Percentiles rank a stretch among this genome's conserved stretches.
Evolutionary conservation across 1,284 basidiomycete species (phyloP).

Genomic region (Amylostereum chailletii): DNA sequence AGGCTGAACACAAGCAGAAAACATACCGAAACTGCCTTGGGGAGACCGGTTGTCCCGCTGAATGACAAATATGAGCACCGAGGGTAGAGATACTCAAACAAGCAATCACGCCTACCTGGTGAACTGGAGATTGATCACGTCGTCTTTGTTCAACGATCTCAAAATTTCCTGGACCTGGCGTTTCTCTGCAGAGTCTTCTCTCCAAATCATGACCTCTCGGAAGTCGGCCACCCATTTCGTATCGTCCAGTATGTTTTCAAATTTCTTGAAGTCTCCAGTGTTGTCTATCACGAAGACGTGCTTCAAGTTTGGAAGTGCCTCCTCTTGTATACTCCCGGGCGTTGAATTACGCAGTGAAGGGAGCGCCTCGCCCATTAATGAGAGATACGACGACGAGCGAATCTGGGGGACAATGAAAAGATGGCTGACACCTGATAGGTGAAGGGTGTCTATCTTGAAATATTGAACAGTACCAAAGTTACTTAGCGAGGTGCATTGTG

Average conservation of each 20-base stretch:
- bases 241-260: conserved; percentile 31
- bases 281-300: conserved; percentile 69
- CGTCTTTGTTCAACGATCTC: conserved; percentile 42
- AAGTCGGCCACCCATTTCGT: conserved; percentile 54
- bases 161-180: conserved; percentile 31
- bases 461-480: not conserved
- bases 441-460: conserved; percentile 49
- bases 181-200: conserved; percentile 37
- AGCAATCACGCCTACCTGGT: conserved; percentile 48
- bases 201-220: conserved; percentile 57
- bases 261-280: conserved; percentile 28
- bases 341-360: conserved; percentile 43
- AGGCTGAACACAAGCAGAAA: not conserved
- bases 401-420: conserved; percentile 69
- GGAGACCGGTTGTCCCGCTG: conserved; percentile 72
- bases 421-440: conserved; percentile 59
- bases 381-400: conserved; percentile 54
- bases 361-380: conserved; percentile 47
- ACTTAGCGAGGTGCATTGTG: not conserved
- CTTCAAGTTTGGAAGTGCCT: conserved; percentile 52
- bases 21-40: conserved; percentile 71
- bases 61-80: not conserved
- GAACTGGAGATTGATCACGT: conserved; percentile 77
- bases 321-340: conserved; percentile 53
- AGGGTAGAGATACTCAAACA: conserved; percentile 1